Conservation (phyloP, 2,329 filamentous ascomycete species). For the Curvularia sp. region DNA sequence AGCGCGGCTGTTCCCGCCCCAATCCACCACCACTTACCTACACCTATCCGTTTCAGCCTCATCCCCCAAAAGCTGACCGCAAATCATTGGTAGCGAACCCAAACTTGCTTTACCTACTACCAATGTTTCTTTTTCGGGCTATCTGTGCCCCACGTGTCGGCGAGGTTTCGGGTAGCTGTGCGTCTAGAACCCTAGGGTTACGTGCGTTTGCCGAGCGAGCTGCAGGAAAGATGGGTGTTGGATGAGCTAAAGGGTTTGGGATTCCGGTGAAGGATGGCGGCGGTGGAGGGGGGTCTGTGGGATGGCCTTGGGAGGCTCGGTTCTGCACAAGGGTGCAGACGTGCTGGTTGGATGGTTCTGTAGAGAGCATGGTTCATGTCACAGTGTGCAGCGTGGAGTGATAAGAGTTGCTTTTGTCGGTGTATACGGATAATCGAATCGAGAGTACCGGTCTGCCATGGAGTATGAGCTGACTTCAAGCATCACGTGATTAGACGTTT, state of each 20-base stretch:
- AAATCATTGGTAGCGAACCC: no score
- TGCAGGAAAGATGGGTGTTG: neutral
- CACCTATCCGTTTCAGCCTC: conserved; percentile 8
- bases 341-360: neutral
- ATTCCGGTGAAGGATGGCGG: neutral
- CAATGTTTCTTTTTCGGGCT: neutral
- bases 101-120: no score
- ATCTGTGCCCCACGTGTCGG: conserved; percentile 4
- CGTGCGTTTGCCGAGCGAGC: conserved; percentile 1
- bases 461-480: neutral
- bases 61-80: neutral
- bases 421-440: neutral
- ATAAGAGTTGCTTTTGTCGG: neutral
- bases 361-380: neutral
- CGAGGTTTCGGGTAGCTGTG: conserved; percentile 10
- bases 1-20: conserved; percentile 15
- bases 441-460: neutral
- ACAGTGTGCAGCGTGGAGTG: neutral
- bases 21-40: neutral
- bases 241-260: neutral
- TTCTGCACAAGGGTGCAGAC: neutral
- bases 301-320: conserved; percentile 1
- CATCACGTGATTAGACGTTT: neutral
- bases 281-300: conserved; percentile 1
- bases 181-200: conserved; percentile 3